Percentiles rank a stretch among this genome's conserved stretches.
Conservation (phyloP, 495 filamentous ascomycete species). For the Annulohypoxylon maeteangense region DNA sequence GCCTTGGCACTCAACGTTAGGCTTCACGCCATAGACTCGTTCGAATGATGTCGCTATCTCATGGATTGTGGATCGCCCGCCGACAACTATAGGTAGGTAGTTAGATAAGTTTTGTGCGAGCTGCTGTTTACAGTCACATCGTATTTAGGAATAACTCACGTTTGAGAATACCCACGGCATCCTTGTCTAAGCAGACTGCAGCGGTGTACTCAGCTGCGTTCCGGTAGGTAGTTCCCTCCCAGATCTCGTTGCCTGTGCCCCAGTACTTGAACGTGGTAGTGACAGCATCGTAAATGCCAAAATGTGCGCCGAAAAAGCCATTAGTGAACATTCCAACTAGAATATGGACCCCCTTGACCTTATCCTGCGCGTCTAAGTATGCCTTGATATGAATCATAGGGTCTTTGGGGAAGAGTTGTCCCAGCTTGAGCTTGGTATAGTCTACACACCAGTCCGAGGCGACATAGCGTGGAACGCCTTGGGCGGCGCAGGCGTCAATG, state of each 20-base stretch:
- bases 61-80: constrained; percentile 44
- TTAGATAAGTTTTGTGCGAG: background rate
- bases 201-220: constrained; percentile 54
- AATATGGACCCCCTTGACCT: constrained; percentile 52
- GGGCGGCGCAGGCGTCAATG: constrained; percentile 57
- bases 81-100: constrained; percentile 39
- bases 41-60: constrained; percentile 46
- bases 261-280: constrained; percentile 45
- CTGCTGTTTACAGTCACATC: background rate
- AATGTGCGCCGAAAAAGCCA: constrained; percentile 32
- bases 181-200: constrained; percentile 45
- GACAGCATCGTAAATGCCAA: constrained; percentile 38
- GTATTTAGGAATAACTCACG: constrained; percentile 40
- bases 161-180: constrained; percentile 43
- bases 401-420: constrained; percentile 56
- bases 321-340: constrained; percentile 50
- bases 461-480: constrained; percentile 54
- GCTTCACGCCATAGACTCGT: constrained; percentile 47
- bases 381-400: constrained; percentile 56
- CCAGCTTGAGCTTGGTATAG: constrained; percentile 52
- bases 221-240: constrained; percentile 50
- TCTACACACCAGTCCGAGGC: constrained; percentile 59
- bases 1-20: constrained; percentile 47
- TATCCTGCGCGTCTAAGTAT: constrained; percentile 54
- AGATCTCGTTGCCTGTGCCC: constrained; percentile 51